phyloP scores from a whole-genome alignment of 129 eudicot species.

The Arctium lappa region DNA sequence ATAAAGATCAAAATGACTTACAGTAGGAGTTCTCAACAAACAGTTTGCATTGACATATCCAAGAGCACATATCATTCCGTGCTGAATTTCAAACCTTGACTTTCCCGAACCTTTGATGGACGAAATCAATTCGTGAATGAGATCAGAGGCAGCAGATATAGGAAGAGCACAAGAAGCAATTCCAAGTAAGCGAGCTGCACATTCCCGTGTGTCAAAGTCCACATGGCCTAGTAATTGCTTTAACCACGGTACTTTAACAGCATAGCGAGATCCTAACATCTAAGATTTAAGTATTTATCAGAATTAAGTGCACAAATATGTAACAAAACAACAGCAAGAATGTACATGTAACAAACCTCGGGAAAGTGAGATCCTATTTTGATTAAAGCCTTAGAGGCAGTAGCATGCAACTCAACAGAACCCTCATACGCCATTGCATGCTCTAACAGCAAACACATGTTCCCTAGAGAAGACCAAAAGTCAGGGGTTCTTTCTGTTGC shows the following conservation, averaged over 20 bases:
- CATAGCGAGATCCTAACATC: constrained; percentile 80
- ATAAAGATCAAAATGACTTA: constrained; percentile 40
- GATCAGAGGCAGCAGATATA: constrained; percentile 62
- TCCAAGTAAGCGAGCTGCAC: constrained; percentile 88
- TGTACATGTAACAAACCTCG: constrained; percentile 46
- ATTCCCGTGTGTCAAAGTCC: constrained; percentile 88
- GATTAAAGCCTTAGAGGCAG: constrained; percentile 74
- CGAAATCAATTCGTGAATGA: constrained; percentile 56
- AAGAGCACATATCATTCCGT: constrained; percentile 75
- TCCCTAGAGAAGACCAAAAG: constrained; percentile 47
- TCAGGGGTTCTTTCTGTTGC: constrained; percentile 37
- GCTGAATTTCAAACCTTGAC: constrained; percentile 88
- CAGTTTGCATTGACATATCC: constrained; percentile 91
- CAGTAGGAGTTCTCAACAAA: constrained; percentile 57
- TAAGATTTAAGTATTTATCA: constrained; percentile 26
- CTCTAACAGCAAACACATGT: constrained; percentile 70
- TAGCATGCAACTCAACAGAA: constrained; percentile 85
- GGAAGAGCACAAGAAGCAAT: constrained; percentile 81
- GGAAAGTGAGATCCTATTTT: constrained; percentile 72
- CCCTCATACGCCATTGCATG: constrained; percentile 94
- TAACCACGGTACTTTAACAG: constrained; percentile 65
- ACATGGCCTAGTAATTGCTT: constrained; percentile 74
- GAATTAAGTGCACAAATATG: constrained; percentile 6
- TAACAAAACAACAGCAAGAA: neutral
- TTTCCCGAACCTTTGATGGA: constrained; percentile 48